Evolutionary conservation across 768 basidiomycete species (phyloP).

Genomic region (Hygrophorus russula): DNA sequence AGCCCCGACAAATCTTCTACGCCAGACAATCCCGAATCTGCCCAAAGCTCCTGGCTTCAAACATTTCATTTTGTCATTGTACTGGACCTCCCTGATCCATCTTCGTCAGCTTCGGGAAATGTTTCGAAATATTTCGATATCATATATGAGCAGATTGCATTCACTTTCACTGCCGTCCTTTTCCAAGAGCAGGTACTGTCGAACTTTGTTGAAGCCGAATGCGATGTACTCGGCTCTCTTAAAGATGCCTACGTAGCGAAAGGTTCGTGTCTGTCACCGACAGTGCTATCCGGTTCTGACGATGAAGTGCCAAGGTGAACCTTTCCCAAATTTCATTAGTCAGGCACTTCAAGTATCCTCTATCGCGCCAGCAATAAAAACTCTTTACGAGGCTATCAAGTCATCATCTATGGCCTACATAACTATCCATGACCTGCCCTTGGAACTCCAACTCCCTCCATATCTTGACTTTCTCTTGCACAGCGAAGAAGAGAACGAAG

Average conservation of each 20-base stretch:
- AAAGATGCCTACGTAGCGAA: slow-evolving; percentile 61
- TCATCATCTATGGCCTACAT: slow-evolving; percentile 67
- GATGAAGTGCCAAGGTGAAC: slow-evolving; percentile 33
- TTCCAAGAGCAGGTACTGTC: slow-evolving; percentile 84
- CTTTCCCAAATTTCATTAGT: slow-evolving; percentile 42
- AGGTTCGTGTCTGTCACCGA: slow-evolving; percentile 27
- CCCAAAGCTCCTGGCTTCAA: slow-evolving; percentile 43
- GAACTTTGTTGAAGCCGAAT: slow-evolving; percentile 79
- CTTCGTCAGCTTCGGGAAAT: slow-evolving; percentile 70
- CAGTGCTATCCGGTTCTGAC: neutral
- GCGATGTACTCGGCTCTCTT: slow-evolving; percentile 55
- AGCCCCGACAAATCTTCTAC: slow-evolving; percentile 21
- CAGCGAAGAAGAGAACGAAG: slow-evolving; percentile 46
- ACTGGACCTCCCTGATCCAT: slow-evolving; percentile 83
- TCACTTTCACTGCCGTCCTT: slow-evolving; percentile 84
- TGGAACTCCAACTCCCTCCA: slow-evolving; percentile 84
- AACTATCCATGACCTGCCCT: slow-evolving; percentile 63
- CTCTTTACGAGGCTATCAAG: slow-evolving; percentile 71
- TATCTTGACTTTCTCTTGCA: slow-evolving; percentile 64
- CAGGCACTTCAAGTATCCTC: slow-evolving; percentile 57
- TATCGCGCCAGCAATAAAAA: slow-evolving; percentile 70
- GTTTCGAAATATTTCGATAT: slow-evolving; percentile 73
- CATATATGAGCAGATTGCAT: slow-evolving; percentile 82
- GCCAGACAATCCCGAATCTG: slow-evolving; percentile 20
- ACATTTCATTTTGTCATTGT: slow-evolving; percentile 84